These are phyloP conservation scores for Pichia deserticola DNA, from an alignment of 805 yeast genomes.

Conservation along the genomic window DNA sequence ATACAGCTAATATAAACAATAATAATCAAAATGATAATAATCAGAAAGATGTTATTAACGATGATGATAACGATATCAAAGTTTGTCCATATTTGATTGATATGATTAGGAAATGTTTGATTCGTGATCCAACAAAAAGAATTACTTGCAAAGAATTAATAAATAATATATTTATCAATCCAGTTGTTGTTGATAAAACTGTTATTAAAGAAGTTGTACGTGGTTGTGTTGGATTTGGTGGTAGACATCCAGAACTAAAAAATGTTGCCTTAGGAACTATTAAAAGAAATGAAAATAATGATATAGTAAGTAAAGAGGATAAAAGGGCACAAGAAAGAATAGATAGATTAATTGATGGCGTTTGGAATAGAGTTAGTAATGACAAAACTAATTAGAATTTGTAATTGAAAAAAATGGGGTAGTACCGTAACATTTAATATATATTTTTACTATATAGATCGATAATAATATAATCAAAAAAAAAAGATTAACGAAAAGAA, in stretches of 20 bases:
- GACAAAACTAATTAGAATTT: background rate
- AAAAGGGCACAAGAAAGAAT: constrained; percentile 5
- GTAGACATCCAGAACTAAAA: constrained; percentile 26
- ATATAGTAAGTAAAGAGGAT: background rate
- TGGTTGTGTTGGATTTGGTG: constrained; percentile 73
- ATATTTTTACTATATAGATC: background rate
- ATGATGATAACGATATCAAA: constrained; percentile 10
- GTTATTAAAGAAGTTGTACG: constrained; percentile 65
- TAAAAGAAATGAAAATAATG: background rate
- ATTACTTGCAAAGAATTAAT: constrained; percentile 58
- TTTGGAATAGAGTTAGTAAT: constrained; percentile 38
- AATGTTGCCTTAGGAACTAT: constrained; percentile 4
- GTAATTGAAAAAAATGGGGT: background rate
- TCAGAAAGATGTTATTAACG: background rate
- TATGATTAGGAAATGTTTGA: constrained; percentile 63
- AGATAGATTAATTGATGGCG: constrained; percentile 41
- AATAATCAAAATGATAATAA: background rate
- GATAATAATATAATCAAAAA: background rate
- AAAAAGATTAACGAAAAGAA: too few species aligned
- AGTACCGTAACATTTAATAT: background rate
- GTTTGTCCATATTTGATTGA: constrained; percentile 43
- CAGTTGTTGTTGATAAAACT: constrained; percentile 61
- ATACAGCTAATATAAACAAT: background rate
- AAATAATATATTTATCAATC: constrained; percentile 58
- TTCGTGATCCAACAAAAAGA: constrained; percentile 61